Conservation (phyloP, 495 filamentous ascomycete genomes). For the Aspergillus ellipticus region DNA sequence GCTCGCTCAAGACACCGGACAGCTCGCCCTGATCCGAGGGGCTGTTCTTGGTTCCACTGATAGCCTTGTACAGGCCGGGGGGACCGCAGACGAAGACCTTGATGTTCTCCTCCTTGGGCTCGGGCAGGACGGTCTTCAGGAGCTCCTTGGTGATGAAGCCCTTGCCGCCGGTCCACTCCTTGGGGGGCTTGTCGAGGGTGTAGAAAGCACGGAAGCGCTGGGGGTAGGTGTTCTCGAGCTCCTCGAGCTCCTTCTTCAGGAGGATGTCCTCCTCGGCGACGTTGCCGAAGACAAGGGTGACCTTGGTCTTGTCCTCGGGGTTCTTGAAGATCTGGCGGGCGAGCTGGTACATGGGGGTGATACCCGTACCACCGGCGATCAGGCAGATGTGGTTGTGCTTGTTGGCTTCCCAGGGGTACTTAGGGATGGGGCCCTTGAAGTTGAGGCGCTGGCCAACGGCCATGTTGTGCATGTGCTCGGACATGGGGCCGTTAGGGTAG, state of each 20-base stretch:
- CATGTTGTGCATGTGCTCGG: conserved; percentile 80
- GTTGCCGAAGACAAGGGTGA: conserved; percentile 91
- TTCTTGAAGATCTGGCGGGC: conserved; percentile 84
- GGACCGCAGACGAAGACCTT: conserved; percentile 92
- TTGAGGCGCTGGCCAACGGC: conserved; percentile 71
- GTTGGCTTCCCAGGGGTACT: conserved; percentile 88
- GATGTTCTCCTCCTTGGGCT: conserved; percentile 83
- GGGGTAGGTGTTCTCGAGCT: conserved; percentile 90
- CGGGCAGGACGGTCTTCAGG: conserved; percentile 86
- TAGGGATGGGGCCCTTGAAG: conserved; percentile 92
- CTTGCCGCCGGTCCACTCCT: conserved; percentile 69
- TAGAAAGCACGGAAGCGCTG: conserved; percentile 90
- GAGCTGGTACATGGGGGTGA: conserved; percentile 93
- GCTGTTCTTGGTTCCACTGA: conserved; percentile 84
- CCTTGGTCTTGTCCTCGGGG: conserved; percentile 93
- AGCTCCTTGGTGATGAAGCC: conserved; percentile 84
- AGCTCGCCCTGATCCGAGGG: conserved; percentile 92
- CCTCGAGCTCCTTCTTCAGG: conserved; percentile 73
- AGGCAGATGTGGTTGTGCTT: conserved; percentile 93
- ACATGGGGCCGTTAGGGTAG: conserved; percentile 90
- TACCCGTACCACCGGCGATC: conserved; percentile 92
- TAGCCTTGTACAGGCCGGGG: conserved; percentile 87
- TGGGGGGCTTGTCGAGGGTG: conserved; percentile 80
- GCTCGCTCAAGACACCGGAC: conserved; percentile 74
- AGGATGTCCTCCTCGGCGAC: conserved; percentile 82